Evolutionary conservation across 2,329 filamentous ascomycete genomes (phyloP).

Genomic region (Apiospora koreana): DNA sequence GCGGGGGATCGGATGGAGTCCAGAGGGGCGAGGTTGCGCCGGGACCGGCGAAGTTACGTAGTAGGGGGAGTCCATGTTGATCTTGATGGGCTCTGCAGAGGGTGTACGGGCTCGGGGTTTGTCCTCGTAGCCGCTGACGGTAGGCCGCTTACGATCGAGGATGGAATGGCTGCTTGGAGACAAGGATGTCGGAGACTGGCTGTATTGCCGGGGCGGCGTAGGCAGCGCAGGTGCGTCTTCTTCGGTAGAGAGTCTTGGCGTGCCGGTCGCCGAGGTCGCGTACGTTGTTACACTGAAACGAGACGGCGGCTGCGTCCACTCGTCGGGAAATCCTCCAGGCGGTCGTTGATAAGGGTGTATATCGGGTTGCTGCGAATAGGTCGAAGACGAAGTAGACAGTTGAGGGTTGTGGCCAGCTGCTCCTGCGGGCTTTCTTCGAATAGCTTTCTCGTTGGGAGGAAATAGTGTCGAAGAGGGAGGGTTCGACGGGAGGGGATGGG

Average conservation of each 20-base stretch:
- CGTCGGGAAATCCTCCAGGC: slow-evolving; percentile 25
- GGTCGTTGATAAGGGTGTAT: slow-evolving; percentile 24
- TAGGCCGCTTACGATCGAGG: slow-evolving; percentile 41
- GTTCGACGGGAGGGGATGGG: slow-evolving; percentile 17
- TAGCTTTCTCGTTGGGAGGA: slow-evolving; percentile 37
- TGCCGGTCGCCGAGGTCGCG: slow-evolving; percentile 51
- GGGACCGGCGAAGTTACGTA: slow-evolving; percentile 20
- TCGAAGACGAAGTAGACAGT: slow-evolving; percentile 35
- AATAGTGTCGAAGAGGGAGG: slow-evolving; percentile 27
- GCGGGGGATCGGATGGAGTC: slow-evolving; percentile 14
- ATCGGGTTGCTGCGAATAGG: slow-evolving; percentile 34
- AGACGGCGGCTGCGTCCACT: slow-evolving; percentile 56
- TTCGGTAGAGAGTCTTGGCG: slow-evolving; percentile 39
- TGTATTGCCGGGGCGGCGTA: slow-evolving; percentile 35
- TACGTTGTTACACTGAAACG: slow-evolving; percentile 67
- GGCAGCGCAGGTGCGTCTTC: slow-evolving; percentile 36
- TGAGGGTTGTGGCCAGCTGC: slow-evolving; percentile 31
- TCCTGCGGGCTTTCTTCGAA: slow-evolving; percentile 45
- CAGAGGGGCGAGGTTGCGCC: slow-evolving; percentile 15
- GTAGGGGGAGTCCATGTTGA: slow-evolving; percentile 31
- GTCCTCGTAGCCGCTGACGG: slow-evolving; percentile 29
- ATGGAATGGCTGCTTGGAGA: slow-evolving; percentile 30
- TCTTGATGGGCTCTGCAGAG: slow-evolving; percentile 29
- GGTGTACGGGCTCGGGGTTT: slow-evolving; percentile 15
- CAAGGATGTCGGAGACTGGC: slow-evolving; percentile 18